Base-by-base conservation (phyloP, 2,329 filamentous ascomycete genomes). In the Macroventuria anomochaeta region DNA sequence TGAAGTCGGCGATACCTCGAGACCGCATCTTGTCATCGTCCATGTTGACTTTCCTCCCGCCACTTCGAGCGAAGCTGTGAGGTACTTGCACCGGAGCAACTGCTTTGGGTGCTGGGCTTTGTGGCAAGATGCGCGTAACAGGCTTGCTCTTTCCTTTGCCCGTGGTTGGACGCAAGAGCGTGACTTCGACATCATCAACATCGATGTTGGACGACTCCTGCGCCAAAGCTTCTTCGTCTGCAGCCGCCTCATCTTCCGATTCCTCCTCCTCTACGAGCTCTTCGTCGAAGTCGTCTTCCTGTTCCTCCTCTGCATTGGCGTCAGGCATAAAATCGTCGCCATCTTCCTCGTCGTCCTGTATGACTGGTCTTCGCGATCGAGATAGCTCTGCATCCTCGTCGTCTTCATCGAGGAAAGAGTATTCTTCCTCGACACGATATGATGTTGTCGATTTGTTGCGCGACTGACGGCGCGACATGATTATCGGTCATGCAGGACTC, bases 201-300 rank as follows among this genome's bases (percentile, higher is more conserved):
- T 58, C 53, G 7, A 58, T 56, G 34, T 61, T 53, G 7, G 62
- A 56, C 12, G 47, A 47, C 2, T 56, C 50, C 33, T 49, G 39
- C 36, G 38, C 43, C 18, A 40, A 23, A 18, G 44, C 51, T 11
- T 64, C 61, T 4, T 65, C 61, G 7, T 60, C 58, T 13, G 55
- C 59, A n/a, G 47, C 53, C 12, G 63, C 56, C 1, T 63, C 61
- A 13, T 62, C 63, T 11, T 56, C 61, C 1, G 55, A 65, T 6
- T 53, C 59, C 13, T 56, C 59, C 17, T 58, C 59, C 12, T 60
- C 62, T 8, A 67, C 67, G 36, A 75, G 68, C 46, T 76, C 73
- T 21, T 74, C 68, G 17, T 77, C 75, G 51, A 72, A 68, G 28
- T 58, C 59, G 12, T 61, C 55, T 11, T 65, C 62, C 3, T 65